Conservation (phyloP, 208 protist genomes). For the Entamoeba dispar region DNA sequence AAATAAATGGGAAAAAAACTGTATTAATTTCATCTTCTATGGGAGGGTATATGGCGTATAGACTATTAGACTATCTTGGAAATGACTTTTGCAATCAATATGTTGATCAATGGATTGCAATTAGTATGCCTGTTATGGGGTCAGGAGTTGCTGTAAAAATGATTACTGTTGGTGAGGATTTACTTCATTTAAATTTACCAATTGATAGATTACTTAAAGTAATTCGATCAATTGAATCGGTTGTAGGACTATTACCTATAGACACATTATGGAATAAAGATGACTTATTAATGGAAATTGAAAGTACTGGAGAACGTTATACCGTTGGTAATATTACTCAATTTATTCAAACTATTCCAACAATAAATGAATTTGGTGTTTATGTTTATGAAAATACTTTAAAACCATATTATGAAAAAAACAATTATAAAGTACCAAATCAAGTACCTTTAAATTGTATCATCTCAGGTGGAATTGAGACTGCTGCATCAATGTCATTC, state of each 20-base stretch:
- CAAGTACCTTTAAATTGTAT: background rate
- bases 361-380: background rate
- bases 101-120: background rate
- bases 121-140: background rate
- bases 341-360: background rate
- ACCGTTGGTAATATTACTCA: background rate
- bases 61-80: background rate
- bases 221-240: background rate
- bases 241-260: background rate
- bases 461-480: background rate
- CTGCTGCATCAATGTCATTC: background rate
- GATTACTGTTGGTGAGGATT: background rate
- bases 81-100: background rate
- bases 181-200: background rate
- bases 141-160: background rate
- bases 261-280: background rate
- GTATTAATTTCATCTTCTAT: background rate
- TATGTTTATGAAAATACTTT: background rate
- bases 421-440: background rate
- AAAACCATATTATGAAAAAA: background rate
- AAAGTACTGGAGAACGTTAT: background rate
- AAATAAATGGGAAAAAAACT: background rate
- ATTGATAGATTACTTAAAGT: background rate
- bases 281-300: background rate
- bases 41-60: background rate